Evolutionary conservation across 495 filamentous ascomycete species (phyloP).

Genomic region (Trichocladium uniseriatum): DNA sequence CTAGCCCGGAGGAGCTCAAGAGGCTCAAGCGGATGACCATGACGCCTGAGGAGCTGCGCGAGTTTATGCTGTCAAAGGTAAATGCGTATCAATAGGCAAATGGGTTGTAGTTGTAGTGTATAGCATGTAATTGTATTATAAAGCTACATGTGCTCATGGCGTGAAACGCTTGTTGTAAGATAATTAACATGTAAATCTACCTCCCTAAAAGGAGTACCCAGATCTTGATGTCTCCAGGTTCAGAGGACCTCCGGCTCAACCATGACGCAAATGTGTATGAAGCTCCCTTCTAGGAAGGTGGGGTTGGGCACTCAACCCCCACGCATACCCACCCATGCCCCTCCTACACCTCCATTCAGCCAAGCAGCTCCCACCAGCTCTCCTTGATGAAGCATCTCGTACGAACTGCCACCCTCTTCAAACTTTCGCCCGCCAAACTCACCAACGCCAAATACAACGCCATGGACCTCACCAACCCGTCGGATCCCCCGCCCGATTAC

Average conservation of each 20-base stretch:
- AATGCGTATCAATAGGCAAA: conserved; percentile 23
- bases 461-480: conserved; percentile 29
- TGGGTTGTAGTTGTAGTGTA: background rate
- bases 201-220: too few species aligned
- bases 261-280: too few species aligned
- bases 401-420: background rate
- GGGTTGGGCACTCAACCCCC: background rate
- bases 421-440: background rate
- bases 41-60: conserved; percentile 26
- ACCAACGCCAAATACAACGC: conserved; percentile 26
- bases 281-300: too few species aligned
- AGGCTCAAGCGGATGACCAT: conserved; percentile 19
- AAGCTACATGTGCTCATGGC: too few species aligned
- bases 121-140: background rate
- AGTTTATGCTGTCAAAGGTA: conserved; percentile 27
- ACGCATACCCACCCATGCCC: background rate
- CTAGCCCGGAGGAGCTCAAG: conserved; percentile 2
- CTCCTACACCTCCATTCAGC: background rate
- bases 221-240: too few species aligned
- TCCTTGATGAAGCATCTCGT: background rate
- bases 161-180: too few species aligned
- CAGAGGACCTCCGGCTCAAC: too few species aligned
- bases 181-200: too few species aligned
- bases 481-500: conserved; percentile 37
- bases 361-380: background rate